Conservation (phyloP, 176 grass and related monocot species). For the Zoysia pacifica region DNA sequence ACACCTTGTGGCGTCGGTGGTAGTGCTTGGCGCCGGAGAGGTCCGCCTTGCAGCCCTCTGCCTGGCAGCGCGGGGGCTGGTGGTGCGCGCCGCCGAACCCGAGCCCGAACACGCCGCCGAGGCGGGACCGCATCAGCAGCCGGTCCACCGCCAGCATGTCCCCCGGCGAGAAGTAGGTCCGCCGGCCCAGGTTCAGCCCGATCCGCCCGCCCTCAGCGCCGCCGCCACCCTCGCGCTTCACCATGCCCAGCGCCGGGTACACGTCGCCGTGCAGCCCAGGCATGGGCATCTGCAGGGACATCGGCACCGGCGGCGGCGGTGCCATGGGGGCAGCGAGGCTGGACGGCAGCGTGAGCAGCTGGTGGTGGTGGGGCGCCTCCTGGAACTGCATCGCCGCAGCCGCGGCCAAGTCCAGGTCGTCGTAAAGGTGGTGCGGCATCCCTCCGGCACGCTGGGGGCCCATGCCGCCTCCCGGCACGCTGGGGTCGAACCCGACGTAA, state of each 20-base stretch:
- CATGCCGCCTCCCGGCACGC: neutral
- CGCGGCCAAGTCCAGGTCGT: constrained; percentile 39
- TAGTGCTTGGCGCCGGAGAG: constrained; percentile 92
- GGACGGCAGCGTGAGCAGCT: constrained; percentile 46
- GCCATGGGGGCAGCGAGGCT: constrained; percentile 29
- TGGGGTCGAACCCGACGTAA: constrained; percentile 50
- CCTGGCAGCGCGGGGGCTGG: constrained; percentile 76
- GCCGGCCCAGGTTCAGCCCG: constrained; percentile 78
- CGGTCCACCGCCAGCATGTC: constrained; percentile 68
- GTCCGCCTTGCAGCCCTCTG: constrained; percentile 84
- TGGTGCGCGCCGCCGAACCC: constrained; percentile 62
- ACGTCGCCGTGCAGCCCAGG: constrained; percentile 20
- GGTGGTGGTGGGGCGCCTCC: constrained; percentile 21
- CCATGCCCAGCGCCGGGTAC: constrained; percentile 52
- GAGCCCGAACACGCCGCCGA: constrained; percentile 54
- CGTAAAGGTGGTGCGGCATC: constrained; percentile 45
- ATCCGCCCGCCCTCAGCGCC: constrained; percentile 41
- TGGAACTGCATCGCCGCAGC: constrained; percentile 54
- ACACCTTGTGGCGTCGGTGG: constrained; percentile 96
- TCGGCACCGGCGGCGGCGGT: constrained; percentile 40
- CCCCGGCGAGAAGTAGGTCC: constrained; percentile 79
- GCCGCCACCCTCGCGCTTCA: constrained; percentile 66
- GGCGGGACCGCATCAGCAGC: constrained; percentile 49
- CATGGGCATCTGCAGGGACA: constrained; percentile 25
- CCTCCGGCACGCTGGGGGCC: neutral